Evolutionary conservation across 2,329 filamentous ascomycete species (phyloP).

Genomic region (Cryphonectria naterciae): DNA sequence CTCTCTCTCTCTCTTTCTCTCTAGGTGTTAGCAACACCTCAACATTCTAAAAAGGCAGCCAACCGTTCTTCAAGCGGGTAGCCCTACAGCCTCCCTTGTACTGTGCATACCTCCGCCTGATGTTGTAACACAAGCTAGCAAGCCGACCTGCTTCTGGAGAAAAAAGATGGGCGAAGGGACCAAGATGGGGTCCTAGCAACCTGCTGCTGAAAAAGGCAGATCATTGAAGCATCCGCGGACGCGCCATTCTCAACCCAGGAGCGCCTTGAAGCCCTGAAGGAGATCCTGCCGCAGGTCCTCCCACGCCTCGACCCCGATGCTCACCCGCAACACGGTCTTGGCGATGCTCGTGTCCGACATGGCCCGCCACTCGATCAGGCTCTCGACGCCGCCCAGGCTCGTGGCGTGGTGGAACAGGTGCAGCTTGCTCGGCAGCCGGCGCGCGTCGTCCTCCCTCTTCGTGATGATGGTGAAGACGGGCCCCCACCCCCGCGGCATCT

Average conservation of each 20-base stretch:
- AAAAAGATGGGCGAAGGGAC: background rate
- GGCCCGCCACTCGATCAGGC: slow-evolving; percentile 91
- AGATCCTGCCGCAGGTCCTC: slow-evolving; percentile 84
- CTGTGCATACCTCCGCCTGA: background rate
- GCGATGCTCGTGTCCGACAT: slow-evolving; percentile 83
- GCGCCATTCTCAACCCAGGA: slow-evolving; percentile 43
- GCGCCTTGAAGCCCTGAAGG: slow-evolving; percentile 63
- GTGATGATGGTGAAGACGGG: slow-evolving; percentile 82
- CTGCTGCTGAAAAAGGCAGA: background rate
- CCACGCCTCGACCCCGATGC: slow-evolving; percentile 83
- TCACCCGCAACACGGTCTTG: slow-evolving; percentile 74
- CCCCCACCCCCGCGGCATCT: slow-evolving; percentile 91
- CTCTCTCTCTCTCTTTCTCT: too few species aligned
- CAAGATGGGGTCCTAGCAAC: background rate
- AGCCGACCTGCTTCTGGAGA: background rate
- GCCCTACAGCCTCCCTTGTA: background rate
- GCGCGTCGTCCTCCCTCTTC: slow-evolving; percentile 64
- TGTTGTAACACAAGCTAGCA: background rate
- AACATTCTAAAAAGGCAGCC: too few species aligned
- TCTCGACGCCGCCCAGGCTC: slow-evolving; percentile 91
- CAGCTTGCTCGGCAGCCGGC: slow-evolving; percentile 75
- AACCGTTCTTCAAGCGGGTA: background rate
- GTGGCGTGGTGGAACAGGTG: slow-evolving; percentile 92
- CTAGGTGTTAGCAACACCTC: too few species aligned
- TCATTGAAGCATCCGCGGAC: too few species aligned